These are phyloP conservation scores for Saccharata proteae DNA, from an alignment of 2,329 filamentous ascomycete species.

Conservation along the genomic window DNA sequence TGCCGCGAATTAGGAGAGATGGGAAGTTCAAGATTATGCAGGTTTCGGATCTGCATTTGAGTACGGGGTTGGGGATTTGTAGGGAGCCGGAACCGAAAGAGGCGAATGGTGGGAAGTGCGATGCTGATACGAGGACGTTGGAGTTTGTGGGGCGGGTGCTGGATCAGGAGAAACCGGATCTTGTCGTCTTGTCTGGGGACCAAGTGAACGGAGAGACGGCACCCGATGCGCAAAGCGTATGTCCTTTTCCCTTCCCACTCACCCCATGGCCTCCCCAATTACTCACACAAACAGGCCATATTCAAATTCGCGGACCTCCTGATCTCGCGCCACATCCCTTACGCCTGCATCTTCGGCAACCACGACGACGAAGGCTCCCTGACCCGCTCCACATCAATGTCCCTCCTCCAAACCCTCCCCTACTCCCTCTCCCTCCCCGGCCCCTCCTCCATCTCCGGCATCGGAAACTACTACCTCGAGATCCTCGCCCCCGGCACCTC, in stretches of 20 bases:
- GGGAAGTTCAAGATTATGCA: slow-evolving; percentile 98
- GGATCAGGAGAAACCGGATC: slow-evolving; percentile 85
- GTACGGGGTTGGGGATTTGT: slow-evolving; percentile 76
- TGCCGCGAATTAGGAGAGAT: slow-evolving; percentile 69
- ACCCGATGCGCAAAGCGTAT: slow-evolving; percentile 74
- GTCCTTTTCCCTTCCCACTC: slow-evolving; percentile 15
- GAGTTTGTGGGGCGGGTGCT: slow-evolving; percentile 77
- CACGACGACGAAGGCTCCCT: slow-evolving; percentile 89
- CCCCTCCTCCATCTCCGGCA: slow-evolving; percentile 71
- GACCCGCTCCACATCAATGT: slow-evolving; percentile 68
- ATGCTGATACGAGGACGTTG: slow-evolving; percentile 81
- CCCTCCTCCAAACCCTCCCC: slow-evolving; percentile 71
- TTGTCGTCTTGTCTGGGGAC: slow-evolving; percentile 85
- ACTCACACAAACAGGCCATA: slow-evolving; percentile 48
- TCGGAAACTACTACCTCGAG: slow-evolving; percentile 92
- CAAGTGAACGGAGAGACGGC: slow-evolving; percentile 92
- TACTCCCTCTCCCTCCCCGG: slow-evolving; percentile 81
- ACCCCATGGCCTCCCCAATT: too few species aligned
- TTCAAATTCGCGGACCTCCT: slow-evolving; percentile 86
- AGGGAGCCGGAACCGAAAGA: slow-evolving; percentile 71
- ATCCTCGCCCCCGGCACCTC: slow-evolving; percentile 67
- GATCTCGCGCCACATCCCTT: slow-evolving; percentile 78
- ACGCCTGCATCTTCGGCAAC: slow-evolving; percentile 90
- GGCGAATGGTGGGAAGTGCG: slow-evolving; percentile 64
- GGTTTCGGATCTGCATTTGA: slow-evolving; percentile 84